phyloP scores from a whole-genome alignment of 208 protist genomes.

The Acanthamoeba culbertsoni region DNA sequence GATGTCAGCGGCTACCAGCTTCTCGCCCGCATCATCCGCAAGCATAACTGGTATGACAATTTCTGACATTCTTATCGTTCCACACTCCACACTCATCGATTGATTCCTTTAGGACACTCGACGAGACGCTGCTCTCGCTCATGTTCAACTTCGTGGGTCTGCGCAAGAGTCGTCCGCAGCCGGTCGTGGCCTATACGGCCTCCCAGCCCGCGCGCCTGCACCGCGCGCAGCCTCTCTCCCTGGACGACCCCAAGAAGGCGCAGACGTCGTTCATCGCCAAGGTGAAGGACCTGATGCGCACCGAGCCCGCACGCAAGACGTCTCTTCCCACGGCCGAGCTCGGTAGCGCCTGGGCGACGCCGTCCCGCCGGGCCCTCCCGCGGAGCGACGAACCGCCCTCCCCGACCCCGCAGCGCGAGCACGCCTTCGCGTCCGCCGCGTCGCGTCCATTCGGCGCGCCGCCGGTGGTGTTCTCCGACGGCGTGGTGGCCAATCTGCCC shows the following conservation, averaged over 20 bases:
- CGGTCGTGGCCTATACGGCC: neutral
- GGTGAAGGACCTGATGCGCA: neutral
- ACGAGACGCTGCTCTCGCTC: slow-evolving; percentile 8
- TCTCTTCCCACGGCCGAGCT: neutral
- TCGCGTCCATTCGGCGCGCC: no score
- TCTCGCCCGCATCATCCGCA: slow-evolving; percentile 25
- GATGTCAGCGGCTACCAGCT: slow-evolving; percentile 33
- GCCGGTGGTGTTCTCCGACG: slow-evolving; percentile 12
- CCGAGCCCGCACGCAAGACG: neutral
- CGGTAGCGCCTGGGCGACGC: neutral
- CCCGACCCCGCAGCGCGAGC: neutral
- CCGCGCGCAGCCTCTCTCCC: neutral
- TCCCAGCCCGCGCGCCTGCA: neutral
- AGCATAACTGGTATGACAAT: neutral
- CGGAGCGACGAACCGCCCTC: neutral
- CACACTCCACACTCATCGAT: neutral
- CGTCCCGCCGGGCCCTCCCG: no score
- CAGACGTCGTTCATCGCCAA: slow-evolving; percentile 2
- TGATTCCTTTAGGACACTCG: neutral
- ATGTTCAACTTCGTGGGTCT: slow-evolving; percentile 48
- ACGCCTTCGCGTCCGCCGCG: neutral
- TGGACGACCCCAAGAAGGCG: neutral
- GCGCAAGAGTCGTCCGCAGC: neutral
- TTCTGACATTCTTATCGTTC: neutral
- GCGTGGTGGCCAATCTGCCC: slow-evolving; percentile 15